Evolutionary conservation across 2,329 filamentous ascomycete species (phyloP).

Genomic region (Fusarium nodosum): DNA sequence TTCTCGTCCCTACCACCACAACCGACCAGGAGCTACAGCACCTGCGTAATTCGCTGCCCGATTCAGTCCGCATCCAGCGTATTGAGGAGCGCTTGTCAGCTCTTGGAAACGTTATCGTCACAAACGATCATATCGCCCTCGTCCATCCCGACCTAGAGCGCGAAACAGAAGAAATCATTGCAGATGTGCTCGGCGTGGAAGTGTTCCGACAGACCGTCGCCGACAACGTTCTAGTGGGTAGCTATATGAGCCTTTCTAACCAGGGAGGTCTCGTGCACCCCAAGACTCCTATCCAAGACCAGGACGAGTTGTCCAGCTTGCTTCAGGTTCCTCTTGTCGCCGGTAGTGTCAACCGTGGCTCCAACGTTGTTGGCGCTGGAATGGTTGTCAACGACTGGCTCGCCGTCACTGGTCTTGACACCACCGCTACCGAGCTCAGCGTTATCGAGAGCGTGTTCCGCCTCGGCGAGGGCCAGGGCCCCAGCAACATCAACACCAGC

Average conservation of each 20-base stretch:
- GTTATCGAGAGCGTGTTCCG: constrained; percentile 97
- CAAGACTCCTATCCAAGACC: constrained; percentile 96
- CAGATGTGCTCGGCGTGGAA: constrained; percentile 90
- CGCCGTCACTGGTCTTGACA: constrained; percentile 92
- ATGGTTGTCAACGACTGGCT: constrained; percentile 84
- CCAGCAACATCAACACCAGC: constrained; percentile 81
- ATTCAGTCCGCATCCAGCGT: constrained; percentile 92
- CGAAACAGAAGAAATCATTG: constrained; percentile 98
- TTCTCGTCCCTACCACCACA: constrained; percentile 94
- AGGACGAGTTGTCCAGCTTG: constrained; percentile 94
- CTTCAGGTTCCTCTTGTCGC: constrained; percentile 96
- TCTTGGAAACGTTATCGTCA: constrained; percentile 95
- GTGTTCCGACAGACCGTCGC: constrained; percentile 95
- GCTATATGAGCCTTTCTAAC: constrained; percentile 97
- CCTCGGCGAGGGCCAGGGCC: constrained; percentile 86
- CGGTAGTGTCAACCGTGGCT: constrained; percentile 92
- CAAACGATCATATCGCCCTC: constrained; percentile 96
- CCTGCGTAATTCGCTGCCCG: constrained; percentile 92
- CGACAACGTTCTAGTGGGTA: constrained; percentile 95
- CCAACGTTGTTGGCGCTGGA: constrained; percentile 88
- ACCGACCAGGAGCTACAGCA: constrained; percentile 99
- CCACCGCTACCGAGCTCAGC: constrained; percentile 96
- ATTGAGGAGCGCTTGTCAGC: constrained; percentile 98
- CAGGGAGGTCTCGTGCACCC: constrained; percentile 97
- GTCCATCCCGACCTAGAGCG: constrained; percentile 97